Conservation (phyloP, 2,329 filamentous ascomycete genomes). For the Aspergillus sojae region DNA sequence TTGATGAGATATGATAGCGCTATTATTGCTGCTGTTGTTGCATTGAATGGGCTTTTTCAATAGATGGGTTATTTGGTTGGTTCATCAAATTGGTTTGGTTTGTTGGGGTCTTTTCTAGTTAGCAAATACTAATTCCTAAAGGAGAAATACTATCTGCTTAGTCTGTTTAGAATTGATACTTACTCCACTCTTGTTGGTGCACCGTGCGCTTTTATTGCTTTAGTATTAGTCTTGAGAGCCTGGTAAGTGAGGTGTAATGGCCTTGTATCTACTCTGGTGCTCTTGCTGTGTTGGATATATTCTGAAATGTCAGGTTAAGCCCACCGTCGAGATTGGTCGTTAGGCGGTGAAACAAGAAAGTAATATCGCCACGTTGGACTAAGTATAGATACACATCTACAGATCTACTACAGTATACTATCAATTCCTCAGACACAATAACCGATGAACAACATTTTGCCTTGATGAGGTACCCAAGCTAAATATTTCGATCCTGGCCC, state of each 20-base stretch:
- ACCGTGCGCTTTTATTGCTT: too few species aligned
- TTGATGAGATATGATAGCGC: constrained; percentile 5
- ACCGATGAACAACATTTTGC: not conserved
- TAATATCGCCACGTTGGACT: too few species aligned
- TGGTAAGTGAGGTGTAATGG: too few species aligned
- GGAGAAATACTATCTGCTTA: not conserved
- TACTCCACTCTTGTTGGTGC: not conserved
- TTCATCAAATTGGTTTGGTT: not conserved
- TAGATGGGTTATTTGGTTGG: not conserved
- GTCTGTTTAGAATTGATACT: not conserved
- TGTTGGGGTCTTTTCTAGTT: not conserved
- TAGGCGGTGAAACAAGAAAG: too few species aligned
- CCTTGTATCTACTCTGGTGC: too few species aligned
- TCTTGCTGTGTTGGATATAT: too few species aligned
- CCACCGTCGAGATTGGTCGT: too few species aligned
- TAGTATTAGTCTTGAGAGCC: too few species aligned
- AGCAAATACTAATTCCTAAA: not conserved
- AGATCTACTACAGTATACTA: not conserved
- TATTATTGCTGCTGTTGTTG: constrained; percentile 3
- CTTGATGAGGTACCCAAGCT: not conserved
- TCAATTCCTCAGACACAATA: too few species aligned
- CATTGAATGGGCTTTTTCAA: not conserved
- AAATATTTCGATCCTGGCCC: not conserved
- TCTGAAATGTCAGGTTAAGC: too few species aligned
- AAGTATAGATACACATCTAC: not conserved